phyloP scores from a whole-genome alignment of 495 filamentous ascomycete genomes.

The Penicillium pulvis region DNA sequence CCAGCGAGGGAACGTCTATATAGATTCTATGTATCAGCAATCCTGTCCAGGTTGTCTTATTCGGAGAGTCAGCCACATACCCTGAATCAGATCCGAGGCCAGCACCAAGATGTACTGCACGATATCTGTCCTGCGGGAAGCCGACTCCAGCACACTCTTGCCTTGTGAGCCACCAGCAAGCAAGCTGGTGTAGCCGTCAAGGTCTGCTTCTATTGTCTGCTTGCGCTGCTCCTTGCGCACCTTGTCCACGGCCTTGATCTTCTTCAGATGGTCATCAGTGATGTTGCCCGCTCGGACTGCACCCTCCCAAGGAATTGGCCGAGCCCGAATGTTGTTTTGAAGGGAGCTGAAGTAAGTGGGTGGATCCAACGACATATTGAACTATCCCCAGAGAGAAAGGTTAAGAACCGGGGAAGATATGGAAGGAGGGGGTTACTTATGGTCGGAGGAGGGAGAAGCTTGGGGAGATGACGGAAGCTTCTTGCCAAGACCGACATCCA shows the following conservation, averaged over 20 bases:
- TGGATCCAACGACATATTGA: constrained; percentile 81
- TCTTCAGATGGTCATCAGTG: constrained; percentile 90
- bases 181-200: constrained; percentile 73
- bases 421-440: constrained; percentile 14
- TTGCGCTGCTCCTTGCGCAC: constrained; percentile 85
- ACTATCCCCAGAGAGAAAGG: constrained; percentile 13
- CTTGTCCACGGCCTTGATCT: constrained; percentile 97
- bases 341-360: constrained; percentile 87
- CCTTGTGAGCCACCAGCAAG: constrained; percentile 72
- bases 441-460: constrained; percentile 26
- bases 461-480: constrained; percentile 34
- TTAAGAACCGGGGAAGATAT: constrained; percentile 6
- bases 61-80: constrained; percentile 44
- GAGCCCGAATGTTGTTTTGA: constrained; percentile 90
- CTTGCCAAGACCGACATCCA: constrained; percentile 30
- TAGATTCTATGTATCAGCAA: constrained; percentile 6
- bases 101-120: constrained; percentile 93
- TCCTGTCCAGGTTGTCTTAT: neutral
- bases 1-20: constrained; percentile 75
- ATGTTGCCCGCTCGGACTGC: constrained; percentile 92
- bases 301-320: constrained; percentile 97
- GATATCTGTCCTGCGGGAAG: constrained; percentile 79
- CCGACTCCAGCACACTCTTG: constrained; percentile 79
- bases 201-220: constrained; percentile 76
- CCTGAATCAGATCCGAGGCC: constrained; percentile 82